A percentile compares a stretch with the other conserved stretches of the same genome.
Conservation (phyloP, 1,284 basidiomycete genomes). For the Apiotrichum akiyoshidainum region DNA sequence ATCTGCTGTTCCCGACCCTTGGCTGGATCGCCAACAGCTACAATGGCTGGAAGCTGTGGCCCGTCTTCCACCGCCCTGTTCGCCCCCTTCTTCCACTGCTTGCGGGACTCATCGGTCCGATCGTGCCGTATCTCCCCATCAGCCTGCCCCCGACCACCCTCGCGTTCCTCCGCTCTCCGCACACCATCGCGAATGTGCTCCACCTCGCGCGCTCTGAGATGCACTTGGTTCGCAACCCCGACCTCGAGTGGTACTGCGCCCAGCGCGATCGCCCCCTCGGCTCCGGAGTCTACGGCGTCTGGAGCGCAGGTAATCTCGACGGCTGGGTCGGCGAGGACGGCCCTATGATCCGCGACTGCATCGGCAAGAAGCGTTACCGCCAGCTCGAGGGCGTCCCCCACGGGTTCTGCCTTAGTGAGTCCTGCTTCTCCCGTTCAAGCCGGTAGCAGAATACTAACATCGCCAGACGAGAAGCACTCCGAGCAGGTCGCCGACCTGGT, state of each 20-base stretch:
- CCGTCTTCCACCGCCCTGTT: constrained; percentile 44
- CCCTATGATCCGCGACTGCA: constrained; percentile 28
- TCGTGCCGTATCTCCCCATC: constrained; percentile 25
- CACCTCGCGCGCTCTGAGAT: constrained; percentile 46
- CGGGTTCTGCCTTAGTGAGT: constrained; percentile 46
- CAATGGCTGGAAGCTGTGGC: constrained; percentile 45
- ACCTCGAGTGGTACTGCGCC: constrained; percentile 36
- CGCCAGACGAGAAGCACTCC: too few species aligned
- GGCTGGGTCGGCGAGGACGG: constrained; percentile 47
- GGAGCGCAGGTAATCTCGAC: constrained; percentile 35
- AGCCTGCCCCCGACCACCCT: constrained; percentile 33
- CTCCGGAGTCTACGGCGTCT: constrained; percentile 31
- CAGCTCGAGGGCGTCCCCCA: constrained; percentile 39
- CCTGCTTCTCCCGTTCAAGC: too few species aligned
- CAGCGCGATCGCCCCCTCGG: constrained; percentile 16
- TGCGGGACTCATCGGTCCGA: constrained; percentile 25
- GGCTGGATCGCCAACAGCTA: constrained; percentile 44
- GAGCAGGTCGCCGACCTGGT: background rate
- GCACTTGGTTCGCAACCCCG: constrained; percentile 37
- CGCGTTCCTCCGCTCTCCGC: constrained; percentile 36
- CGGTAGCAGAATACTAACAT: too few species aligned
- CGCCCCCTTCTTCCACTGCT: constrained; percentile 26
- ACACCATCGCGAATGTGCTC: constrained; percentile 39
- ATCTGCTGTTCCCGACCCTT: constrained; percentile 42
- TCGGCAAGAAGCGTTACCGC: constrained; percentile 32